Conservation (phyloP, 1,284 basidiomycete species). For the Hypsizygus ulmarius region DNA sequence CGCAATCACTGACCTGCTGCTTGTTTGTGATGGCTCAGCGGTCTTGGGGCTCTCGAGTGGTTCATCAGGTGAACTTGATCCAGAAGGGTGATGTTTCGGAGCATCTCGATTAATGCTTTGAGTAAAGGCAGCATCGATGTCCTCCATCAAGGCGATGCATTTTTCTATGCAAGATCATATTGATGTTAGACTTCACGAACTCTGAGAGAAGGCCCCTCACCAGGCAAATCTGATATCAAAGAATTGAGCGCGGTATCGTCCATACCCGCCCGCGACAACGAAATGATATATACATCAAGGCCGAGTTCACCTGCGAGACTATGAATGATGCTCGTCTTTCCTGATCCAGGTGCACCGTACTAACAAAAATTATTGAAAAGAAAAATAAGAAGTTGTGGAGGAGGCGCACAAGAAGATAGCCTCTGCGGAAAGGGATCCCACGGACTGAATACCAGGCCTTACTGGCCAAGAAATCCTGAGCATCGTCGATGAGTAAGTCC, state of each 20-base stretch:
- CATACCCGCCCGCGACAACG: slow-evolving; percentile 66
- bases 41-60: slow-evolving; percentile 5
- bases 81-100: slow-evolving; percentile 9
- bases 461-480: slow-evolving; percentile 61
- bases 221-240: slow-evolving; percentile 63
- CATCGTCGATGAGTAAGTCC: slow-evolving; percentile 62
- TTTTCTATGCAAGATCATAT: slow-evolving; percentile 31
- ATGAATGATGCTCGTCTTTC: slow-evolving; percentile 75
- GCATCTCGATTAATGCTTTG: slow-evolving; percentile 50
- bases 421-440: slow-evolving; percentile 71
- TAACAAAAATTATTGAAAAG: slow-evolving; percentile 20
- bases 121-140: slow-evolving; percentile 73
- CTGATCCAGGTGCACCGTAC: slow-evolving; percentile 73
- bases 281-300: slow-evolving; percentile 72
- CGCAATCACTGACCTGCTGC: slow-evolving; percentile 14
- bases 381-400: neutral
- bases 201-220: slow-evolving; percentile 16
- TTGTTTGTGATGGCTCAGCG: slow-evolving; percentile 12
- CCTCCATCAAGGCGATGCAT: slow-evolving; percentile 79
- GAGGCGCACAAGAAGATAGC: slow-evolving; percentile 61
- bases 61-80: slow-evolving; percentile 5
- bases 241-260: slow-evolving; percentile 63
- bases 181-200: neutral
- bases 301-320: slow-evolving; percentile 74
- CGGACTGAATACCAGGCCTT: slow-evolving; percentile 68